Conservation (phyloP, 2,329 filamentous ascomycete species). For the Leptographium galeiforme region DNA sequence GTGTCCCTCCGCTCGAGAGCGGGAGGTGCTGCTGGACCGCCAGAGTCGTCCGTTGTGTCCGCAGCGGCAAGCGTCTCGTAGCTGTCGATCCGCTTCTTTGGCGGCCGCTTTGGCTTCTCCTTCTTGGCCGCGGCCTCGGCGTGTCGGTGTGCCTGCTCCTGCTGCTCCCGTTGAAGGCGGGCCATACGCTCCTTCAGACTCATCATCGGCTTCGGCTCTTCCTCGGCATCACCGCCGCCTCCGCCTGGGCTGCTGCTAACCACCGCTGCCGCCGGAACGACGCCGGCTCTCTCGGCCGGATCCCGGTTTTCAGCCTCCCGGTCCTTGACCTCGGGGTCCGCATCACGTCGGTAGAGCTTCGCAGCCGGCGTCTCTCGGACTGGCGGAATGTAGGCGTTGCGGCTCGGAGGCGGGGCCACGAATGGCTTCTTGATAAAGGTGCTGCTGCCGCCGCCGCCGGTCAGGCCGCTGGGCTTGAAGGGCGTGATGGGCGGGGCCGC, state of each 20-base stretch:
- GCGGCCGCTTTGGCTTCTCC: conserved; percentile 70
- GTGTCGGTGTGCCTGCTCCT: conserved; percentile 74
- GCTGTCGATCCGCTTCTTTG: conserved; percentile 51
- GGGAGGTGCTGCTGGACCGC: conserved; percentile 18
- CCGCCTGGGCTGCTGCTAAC: conserved; percentile 14
- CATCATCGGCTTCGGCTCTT: conserved; percentile 79
- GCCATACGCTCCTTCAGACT: conserved; percentile 94
- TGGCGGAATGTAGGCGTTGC: conserved; percentile 78
- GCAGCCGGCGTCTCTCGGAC: conserved; percentile 55
- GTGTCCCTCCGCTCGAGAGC: conserved; percentile 32
- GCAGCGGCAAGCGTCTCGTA: conserved; percentile 17
- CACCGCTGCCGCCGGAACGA: conserved; percentile 23
- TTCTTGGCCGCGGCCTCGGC: conserved; percentile 68
- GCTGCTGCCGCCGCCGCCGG: conserved; percentile 38
- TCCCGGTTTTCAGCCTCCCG: conserved; percentile 52
- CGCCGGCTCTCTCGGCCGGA: conserved; percentile 54
- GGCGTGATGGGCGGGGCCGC: conserved; percentile 77
- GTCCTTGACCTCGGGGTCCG: conserved; percentile 62
- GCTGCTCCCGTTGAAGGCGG: conserved; percentile 81
- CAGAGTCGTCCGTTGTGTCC: conserved; percentile 13
- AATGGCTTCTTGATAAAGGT: conserved; percentile 91
- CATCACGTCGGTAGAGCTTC: conserved; percentile 74
- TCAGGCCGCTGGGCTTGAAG: conserved; percentile 62
- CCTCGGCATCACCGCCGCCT: conserved; percentile 38
- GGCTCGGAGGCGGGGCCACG: conserved; percentile 85